Evolutionary conservation across 2,329 filamentous ascomycete genomes (phyloP).

Genomic region (Cercospora sp.): DNA sequence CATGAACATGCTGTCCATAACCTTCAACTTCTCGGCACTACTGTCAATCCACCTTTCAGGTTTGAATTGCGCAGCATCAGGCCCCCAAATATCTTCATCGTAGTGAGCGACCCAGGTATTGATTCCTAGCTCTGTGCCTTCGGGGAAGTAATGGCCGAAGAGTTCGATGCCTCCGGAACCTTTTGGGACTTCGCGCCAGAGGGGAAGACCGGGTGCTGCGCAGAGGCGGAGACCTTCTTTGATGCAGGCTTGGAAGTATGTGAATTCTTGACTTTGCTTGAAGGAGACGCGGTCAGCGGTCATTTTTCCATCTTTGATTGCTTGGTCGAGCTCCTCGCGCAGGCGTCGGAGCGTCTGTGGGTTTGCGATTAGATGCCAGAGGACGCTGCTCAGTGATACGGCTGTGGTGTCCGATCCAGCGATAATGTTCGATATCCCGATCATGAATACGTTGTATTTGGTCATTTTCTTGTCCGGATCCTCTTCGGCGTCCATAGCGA

Average conservation of each 20-base stretch:
- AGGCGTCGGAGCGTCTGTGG: constrained; percentile 32
- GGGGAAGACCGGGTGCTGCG: constrained; percentile 23
- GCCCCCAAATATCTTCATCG: constrained; percentile 27
- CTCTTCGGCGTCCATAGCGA: constrained; percentile 24
- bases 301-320: constrained; percentile 19
- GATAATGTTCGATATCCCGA: constrained; percentile 27
- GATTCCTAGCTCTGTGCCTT: constrained; percentile 42
- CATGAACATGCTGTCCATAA: constrained; percentile 33
- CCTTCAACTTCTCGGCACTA: constrained; percentile 36
- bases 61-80: constrained; percentile 23
- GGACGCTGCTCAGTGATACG: constrained; percentile 35
- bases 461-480: constrained; percentile 27
- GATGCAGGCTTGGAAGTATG: constrained; percentile 44
- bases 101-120: constrained; percentile 29
- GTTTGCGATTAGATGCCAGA: constrained; percentile 38
- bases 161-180: constrained; percentile 23
- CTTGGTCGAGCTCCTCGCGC: constrained; percentile 21
- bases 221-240: constrained; percentile 33
- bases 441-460: constrained; percentile 25
- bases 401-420: constrained; percentile 41
- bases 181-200: constrained; percentile 24
- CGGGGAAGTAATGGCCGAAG: constrained; percentile 45
- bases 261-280: constrained; percentile 39
- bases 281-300: constrained; percentile 32
- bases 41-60: constrained; percentile 32